Evolutionary conservation across 2,329 filamentous ascomycete genomes (phyloP), one percentile per base, ranked within the genome.

Genomic region (Claviceps africana): DNA sequence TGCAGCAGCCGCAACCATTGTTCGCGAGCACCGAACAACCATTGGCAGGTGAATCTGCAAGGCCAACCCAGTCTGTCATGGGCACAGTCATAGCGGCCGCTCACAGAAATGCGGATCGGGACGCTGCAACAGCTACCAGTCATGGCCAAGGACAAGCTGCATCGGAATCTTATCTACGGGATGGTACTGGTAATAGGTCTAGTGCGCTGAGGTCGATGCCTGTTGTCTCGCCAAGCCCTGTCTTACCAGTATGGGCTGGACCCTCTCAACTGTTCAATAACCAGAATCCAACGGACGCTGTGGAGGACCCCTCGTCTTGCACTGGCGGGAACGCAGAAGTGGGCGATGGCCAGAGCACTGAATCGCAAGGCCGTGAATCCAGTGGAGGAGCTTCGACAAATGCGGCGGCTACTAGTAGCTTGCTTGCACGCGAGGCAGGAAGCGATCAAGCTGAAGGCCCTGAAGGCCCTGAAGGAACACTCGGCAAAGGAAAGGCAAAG

Each of bases 221-320:
- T 4, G 71, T 77, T 17, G 70, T 74, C 15, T 70, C 74, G 4
- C 74, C 75, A 2, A 74, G 70, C 22, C 73, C 74, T 17, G 60
- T 73, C 22, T 60, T 70, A 53, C 75, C 75, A 5, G 72, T 70
- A 53, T 79, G 76, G 76, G 73, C 73, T 47, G 72, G 73, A 15
- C 63, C 72, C 2, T 68, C 72, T 17, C 76, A 77, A 58, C 63
- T 77, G 0, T 77, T 77, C 52, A 63, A 64, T 17, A 65, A 61
- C 47, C 64, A 64, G 19, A 52, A 60, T 40, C 60, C 61, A 28
- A 43, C 64, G 47, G 59, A 61, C 21, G 48, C 58, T 19, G 45
- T 48, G 6, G 62, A 65, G 19, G 53, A 53, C 22, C 31, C 53
- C 3, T 58, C 52, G 50, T 33, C 49, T 15, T 45, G 51, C 50